Percentiles rank a stretch among this genome's conserved stretches.
Conservation (phyloP, 2,329 filamentous ascomycete genomes). For the Trichoderma breve region DNA sequence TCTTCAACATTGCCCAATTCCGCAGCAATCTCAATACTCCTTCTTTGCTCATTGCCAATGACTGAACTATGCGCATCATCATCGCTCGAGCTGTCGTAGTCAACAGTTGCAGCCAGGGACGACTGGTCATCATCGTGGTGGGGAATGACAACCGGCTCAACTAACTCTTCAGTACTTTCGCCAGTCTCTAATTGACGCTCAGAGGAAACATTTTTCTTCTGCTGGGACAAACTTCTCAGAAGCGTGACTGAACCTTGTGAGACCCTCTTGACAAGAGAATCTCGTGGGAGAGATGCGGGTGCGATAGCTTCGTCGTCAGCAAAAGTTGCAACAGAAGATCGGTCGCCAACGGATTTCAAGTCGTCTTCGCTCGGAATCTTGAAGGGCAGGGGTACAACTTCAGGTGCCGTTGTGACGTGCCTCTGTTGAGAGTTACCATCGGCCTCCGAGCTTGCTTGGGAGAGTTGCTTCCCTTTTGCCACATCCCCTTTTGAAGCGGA, state of each 20-base stretch:
- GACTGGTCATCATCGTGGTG: constrained; percentile 44
- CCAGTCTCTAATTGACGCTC: constrained; percentile 26
- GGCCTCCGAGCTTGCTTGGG: constrained; percentile 23
- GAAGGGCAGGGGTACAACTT: constrained; percentile 66
- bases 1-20: constrained; percentile 31
- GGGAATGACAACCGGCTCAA: constrained; percentile 34
- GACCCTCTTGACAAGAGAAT: constrained; percentile 47
- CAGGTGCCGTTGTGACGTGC: constrained; percentile 40
- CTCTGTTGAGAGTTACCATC: constrained; percentile 23
- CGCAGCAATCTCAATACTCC: constrained; percentile 41
- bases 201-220: constrained; percentile 23
- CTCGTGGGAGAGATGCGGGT: constrained; percentile 29
- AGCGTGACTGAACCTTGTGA: constrained; percentile 48
- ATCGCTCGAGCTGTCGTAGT: constrained; percentile 47
- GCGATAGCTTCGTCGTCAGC: constrained; percentile 57
- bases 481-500: not conserved
- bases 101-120: constrained; percentile 59
- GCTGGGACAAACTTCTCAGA: constrained; percentile 44
- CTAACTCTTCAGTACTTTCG: constrained; percentile 48
- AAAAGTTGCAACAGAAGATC: constrained; percentile 68
- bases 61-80: constrained; percentile 35
- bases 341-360: constrained; percentile 42
- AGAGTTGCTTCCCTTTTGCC: constrained; percentile 26
- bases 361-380: constrained; percentile 50
- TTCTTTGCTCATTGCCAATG: constrained; percentile 25